Percentiles rank a stretch among this genome's conserved stretches.
These are phyloP conservation scores for Suhomyces kilbournensis DNA, from an alignment of 805 yeast genomes.

Conservation along the genomic window DNA sequence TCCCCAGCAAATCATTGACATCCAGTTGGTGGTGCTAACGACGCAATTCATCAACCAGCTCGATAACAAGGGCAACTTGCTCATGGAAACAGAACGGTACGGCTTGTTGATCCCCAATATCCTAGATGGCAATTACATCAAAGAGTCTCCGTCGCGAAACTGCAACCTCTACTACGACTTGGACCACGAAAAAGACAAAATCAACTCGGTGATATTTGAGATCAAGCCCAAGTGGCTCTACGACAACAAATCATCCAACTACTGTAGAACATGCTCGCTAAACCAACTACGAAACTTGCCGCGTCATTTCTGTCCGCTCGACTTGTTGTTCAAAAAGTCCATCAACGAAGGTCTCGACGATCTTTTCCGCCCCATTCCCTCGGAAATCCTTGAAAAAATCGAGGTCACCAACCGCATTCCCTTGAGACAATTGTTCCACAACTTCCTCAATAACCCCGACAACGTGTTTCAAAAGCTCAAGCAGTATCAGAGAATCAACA, in stretches of 20 bases:
- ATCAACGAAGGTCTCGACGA: conserved; percentile 35
- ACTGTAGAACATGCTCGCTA: conserved; percentile 60
- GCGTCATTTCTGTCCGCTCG: conserved; percentile 48
- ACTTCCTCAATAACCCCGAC: conserved; percentile 28
- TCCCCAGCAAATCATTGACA: conserved; percentile 29
- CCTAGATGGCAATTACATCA: conserved; percentile 28
- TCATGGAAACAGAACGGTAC: conserved; percentile 39
- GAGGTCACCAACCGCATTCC: conserved; percentile 30
- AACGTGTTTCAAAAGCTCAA: conserved; percentile 34
- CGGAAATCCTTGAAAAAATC: conserved; percentile 16
- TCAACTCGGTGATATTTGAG: conserved; percentile 34
- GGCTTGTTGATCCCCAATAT: conserved; percentile 46
- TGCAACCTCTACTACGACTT: conserved; percentile 27
- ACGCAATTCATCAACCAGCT: conserved; percentile 28
- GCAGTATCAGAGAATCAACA: conserved; percentile 31
- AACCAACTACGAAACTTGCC: conserved; percentile 29
- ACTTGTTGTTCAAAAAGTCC: conserved; percentile 32
- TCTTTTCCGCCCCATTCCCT: conserved; percentile 22
- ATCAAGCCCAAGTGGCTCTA: conserved; percentile 64
- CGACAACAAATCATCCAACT: conserved; percentile 40
- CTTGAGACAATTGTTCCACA: conserved; percentile 26
- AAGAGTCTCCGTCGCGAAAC: conserved; percentile 31
- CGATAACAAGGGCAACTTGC: conserved; percentile 21
- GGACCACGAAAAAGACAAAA: background rate
- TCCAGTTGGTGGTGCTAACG: conserved; percentile 30